These are phyloP conservation scores for Flaveria linearis DNA, from an alignment of 129 eudicot species.

Conservation along the genomic window DNA sequence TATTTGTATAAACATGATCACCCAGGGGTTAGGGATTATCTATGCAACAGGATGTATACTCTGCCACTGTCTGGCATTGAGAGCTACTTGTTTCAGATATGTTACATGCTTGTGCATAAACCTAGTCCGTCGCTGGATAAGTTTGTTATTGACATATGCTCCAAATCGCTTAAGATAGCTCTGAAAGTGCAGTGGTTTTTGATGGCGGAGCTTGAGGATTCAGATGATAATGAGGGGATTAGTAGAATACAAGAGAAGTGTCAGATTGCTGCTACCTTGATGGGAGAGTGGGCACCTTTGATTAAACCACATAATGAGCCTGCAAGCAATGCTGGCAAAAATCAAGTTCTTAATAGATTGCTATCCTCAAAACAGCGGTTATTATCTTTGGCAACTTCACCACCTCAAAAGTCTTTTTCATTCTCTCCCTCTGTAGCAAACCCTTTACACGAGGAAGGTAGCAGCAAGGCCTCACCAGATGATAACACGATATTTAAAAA, in stretches of 20 bases:
- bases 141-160: slow-evolving; percentile 89
- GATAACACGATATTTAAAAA: slow-evolving; percentile 84
- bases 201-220: slow-evolving; percentile 98
- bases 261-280: slow-evolving; percentile 91
- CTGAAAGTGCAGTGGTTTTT: slow-evolving; percentile 95
- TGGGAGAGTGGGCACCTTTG: slow-evolving; percentile 95
- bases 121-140: slow-evolving; percentile 95
- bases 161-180: slow-evolving; percentile 79
- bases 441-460: slow-evolving; percentile 59
- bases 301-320: slow-evolving; percentile 60
- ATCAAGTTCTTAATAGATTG: slow-evolving; percentile 73
- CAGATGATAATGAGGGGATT: slow-evolving; percentile 93
- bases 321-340: slow-evolving; percentile 59
- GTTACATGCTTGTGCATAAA: slow-evolving; percentile 92
- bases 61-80: slow-evolving; percentile 92
- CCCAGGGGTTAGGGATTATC: slow-evolving; percentile 89
- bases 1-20: slow-evolving; percentile 95
- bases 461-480: slow-evolving; percentile 64
- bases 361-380: slow-evolving; percentile 76
- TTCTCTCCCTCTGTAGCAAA: slow-evolving; percentile 59
- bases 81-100: slow-evolving; percentile 96
- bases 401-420: slow-evolving; percentile 56
- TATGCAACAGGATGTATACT: slow-evolving; percentile 96
- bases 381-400: slow-evolving; percentile 76
- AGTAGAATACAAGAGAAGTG: slow-evolving; percentile 97